Percentiles rank a stretch among this genome's conserved stretches.
These are phyloP conservation scores for Aureobasidium subglaciale DNA, from an alignment of 2,329 filamentous ascomycete species.

Conservation along the genomic window DNA sequence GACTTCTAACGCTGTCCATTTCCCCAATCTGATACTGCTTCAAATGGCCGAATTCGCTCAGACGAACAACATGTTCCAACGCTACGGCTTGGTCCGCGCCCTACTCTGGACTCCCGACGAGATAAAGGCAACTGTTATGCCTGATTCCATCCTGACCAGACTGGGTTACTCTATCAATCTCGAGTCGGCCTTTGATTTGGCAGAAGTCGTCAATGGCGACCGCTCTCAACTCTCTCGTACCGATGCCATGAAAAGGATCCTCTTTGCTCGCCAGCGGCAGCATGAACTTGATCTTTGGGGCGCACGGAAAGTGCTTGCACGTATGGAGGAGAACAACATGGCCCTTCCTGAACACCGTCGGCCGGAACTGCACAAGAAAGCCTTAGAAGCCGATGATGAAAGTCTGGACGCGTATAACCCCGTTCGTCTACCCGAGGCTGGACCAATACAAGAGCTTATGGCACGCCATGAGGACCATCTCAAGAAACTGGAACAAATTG, in stretches of 20 bases:
- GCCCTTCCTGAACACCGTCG: slow-evolving; percentile 12
- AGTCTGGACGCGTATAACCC: slow-evolving; percentile 1
- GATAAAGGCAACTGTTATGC: slow-evolving; percentile 54
- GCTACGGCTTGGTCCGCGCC: slow-evolving; percentile 72
- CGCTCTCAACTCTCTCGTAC: not conserved
- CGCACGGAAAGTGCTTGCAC: not conserved
- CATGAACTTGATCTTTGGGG: not conserved
- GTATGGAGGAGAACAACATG: slow-evolving; percentile 14
- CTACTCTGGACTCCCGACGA: slow-evolving; percentile 63
- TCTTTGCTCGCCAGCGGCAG: not conserved
- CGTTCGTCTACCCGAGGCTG: not conserved
- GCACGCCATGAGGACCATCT: not conserved
- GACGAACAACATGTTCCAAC: slow-evolving; percentile 48
- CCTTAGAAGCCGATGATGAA: slow-evolving; percentile 10
- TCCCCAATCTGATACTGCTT: slow-evolving; percentile 43
- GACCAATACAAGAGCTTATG: not conserved
- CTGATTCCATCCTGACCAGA: slow-evolving; percentile 51
- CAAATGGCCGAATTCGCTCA: slow-evolving; percentile 55
- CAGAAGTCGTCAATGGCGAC: slow-evolving; percentile 29
- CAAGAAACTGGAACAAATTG: not conserved
- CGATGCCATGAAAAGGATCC: not conserved
- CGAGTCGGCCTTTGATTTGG: slow-evolving; percentile 54
- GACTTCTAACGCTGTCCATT: not conserved
- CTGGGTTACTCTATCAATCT: slow-evolving; percentile 51
- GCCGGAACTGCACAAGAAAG: not conserved